These are phyloP conservation scores for Phytophthora pisi DNA, from an alignment of 352 stramenopile genomes.

Conservation along the genomic window DNA sequence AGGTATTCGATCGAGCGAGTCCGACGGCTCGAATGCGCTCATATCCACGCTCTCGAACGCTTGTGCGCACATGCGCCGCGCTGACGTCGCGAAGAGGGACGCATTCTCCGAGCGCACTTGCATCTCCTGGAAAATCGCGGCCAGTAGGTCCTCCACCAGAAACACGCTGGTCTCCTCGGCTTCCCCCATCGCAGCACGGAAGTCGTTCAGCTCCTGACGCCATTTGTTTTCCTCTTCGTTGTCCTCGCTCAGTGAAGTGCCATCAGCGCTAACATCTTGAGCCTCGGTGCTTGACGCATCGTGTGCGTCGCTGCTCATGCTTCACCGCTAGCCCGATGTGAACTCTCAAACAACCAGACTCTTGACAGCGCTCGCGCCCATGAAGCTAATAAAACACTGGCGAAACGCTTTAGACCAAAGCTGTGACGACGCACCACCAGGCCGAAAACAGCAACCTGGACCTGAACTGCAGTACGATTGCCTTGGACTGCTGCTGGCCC, in stretches of 20 bases:
- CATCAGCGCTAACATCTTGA: constrained; percentile 6
- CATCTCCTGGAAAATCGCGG: constrained; percentile 58
- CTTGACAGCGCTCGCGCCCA: constrained; percentile 1
- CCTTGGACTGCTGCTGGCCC: background rate
- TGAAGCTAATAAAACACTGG: constrained; percentile 31
- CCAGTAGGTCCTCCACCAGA: constrained; percentile 40
- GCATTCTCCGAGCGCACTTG: constrained; percentile 42
- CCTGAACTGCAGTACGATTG: background rate
- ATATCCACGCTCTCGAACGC: constrained; percentile 37
- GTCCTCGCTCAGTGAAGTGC: constrained; percentile 2
- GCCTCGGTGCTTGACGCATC: constrained; percentile 6
- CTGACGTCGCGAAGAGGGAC: constrained; percentile 26
- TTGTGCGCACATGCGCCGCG: constrained; percentile 24
- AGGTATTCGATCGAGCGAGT: constrained; percentile 32
- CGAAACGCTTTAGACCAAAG: constrained; percentile 14
- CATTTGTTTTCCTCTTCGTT: constrained; percentile 13
- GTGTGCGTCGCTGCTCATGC: constrained; percentile 17
- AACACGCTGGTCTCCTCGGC: constrained; percentile 43
- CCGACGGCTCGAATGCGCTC: constrained; percentile 18
- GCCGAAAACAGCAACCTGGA: background rate
- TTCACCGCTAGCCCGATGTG: background rate
- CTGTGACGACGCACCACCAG: background rate
- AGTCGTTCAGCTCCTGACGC: constrained; percentile 12
- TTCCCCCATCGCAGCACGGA: constrained; percentile 29
- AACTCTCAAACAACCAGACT: constrained; percentile 15